Percentiles rank a stretch among this genome's conserved stretches.
Evolutionary conservation across 2,329 filamentous ascomycete genomes (phyloP).

Genomic region (Ambrosiella cleistominuta): DNA sequence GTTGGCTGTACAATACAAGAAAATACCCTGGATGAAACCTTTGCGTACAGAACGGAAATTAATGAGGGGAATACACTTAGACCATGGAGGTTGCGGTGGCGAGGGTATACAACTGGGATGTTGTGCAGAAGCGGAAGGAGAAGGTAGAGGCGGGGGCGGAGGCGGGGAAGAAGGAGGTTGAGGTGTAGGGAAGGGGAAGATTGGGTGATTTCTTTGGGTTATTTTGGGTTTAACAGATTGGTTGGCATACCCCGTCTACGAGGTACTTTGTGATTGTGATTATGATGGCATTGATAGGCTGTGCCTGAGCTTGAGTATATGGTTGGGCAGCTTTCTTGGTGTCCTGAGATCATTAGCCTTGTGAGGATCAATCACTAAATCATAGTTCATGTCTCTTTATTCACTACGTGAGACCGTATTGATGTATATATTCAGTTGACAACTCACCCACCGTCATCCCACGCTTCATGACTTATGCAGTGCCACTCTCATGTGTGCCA

Average conservation of each 20-base stretch:
- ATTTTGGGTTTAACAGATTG: not conserved
- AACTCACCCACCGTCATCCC: not conserved
- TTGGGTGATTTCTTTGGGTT: not conserved
- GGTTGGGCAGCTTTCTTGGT: too few relatives aligned
- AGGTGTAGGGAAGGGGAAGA: not conserved
- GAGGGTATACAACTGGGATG: constrained; percentile 98
- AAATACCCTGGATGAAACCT: not conserved
- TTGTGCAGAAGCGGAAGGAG: constrained; percentile 86
- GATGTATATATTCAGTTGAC: not conserved
- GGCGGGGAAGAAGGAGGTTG: constrained; percentile 24
- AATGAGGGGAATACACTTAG: constrained; percentile 26
- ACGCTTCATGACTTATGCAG: too few relatives aligned
- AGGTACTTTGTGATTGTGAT: not conserved
- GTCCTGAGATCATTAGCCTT: too few relatives aligned
- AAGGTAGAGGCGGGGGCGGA: constrained; percentile 44
- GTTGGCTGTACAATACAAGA: constrained; percentile 17
- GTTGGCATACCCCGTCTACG: not conserved
- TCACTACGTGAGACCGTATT: too few relatives aligned
- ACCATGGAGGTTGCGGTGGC: constrained; percentile 94
- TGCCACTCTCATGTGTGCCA: too few relatives aligned
- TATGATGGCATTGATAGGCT: too few relatives aligned
- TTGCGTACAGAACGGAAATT: not conserved
- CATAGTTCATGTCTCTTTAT: too few relatives aligned
- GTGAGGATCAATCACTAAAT: too few relatives aligned
- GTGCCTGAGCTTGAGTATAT: too few relatives aligned